Conservation (phyloP, 352 stramenopile species). For the Nothophytophthora sp. region DNA sequence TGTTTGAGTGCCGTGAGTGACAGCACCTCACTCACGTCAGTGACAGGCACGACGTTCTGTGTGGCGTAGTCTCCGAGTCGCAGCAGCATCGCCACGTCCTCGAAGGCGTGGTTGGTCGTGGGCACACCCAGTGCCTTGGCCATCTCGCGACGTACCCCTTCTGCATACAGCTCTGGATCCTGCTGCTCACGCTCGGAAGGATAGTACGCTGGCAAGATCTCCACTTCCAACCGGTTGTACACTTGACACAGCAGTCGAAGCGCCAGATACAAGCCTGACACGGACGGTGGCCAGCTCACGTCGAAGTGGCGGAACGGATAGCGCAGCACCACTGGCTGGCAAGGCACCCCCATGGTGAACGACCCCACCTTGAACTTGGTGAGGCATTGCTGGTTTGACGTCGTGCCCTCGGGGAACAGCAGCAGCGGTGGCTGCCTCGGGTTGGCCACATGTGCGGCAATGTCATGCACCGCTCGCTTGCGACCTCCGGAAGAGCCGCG, state of each 20-base stretch:
- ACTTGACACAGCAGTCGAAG: conserved; percentile 72
- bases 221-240: conserved; percentile 64
- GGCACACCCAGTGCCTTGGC: conserved; percentile 41
- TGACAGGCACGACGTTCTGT: conserved; percentile 60
- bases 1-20: conserved; percentile 45
- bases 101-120: conserved; percentile 77
- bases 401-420: conserved; percentile 77
- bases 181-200: conserved; percentile 40
- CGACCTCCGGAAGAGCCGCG: conserved; percentile 47
- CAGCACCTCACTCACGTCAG: conserved; percentile 54
- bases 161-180: conserved; percentile 53
- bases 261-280: conserved; percentile 54
- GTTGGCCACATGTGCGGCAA: conserved; percentile 51
- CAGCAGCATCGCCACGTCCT: conserved; percentile 68
- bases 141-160: conserved; percentile 63
- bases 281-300: conserved; percentile 63
- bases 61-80: conserved; percentile 56
- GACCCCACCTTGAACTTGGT: conserved; percentile 81
- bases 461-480: conserved; percentile 60
- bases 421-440: conserved; percentile 53
- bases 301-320: conserved; percentile 79
- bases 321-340: conserved; percentile 57
- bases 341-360: conserved; percentile 59
- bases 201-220: conserved; percentile 57
- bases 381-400: conserved; percentile 64